A percentile compares a stretch with the other conserved stretches of the same genome.
These are phyloP conservation scores for Ustilago vetiveriae DNA, from an alignment of 1,284 basidiomycete species.

Conservation along the genomic window DNA sequence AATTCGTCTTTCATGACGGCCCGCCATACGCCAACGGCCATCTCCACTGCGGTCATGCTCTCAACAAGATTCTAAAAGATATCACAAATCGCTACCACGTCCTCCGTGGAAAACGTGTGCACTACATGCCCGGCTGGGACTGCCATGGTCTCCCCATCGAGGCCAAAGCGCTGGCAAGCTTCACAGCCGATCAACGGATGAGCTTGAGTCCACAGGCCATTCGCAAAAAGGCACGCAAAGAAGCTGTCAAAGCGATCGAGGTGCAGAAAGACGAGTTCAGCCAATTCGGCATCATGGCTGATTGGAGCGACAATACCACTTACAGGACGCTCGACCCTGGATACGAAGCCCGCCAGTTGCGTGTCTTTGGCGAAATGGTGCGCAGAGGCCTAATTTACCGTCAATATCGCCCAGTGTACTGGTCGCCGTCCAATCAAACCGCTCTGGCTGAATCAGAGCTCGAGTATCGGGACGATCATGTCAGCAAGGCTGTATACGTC, in stretches of 20 bases:
- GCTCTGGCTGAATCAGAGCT: constrained; percentile 96
- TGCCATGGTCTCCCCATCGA: constrained; percentile 94
- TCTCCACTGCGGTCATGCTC: constrained; percentile 92
- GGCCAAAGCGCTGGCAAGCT: constrained; percentile 55
- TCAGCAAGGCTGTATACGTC: constrained; percentile 88
- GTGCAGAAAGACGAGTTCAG: constrained; percentile 83
- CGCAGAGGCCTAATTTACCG: constrained; percentile 80
- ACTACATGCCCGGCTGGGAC: constrained; percentile 98
- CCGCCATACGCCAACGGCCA: constrained; percentile 98
- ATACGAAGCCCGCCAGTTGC: constrained; percentile 89
- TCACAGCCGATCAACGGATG: constrained; percentile 72
- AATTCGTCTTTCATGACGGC: constrained; percentile 91
- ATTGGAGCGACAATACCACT: constrained; percentile 80
- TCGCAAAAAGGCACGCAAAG: constrained; percentile 77
- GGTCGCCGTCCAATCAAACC: constrained; percentile 92
- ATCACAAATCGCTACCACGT: constrained; percentile 92
- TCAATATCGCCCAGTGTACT: constrained; percentile 89
- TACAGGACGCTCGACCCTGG: constrained; percentile 77
- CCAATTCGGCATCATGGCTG: constrained; percentile 88
- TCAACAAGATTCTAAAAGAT: constrained; percentile 98
- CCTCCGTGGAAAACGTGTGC: constrained; percentile 79
- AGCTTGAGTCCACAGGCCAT: constrained; percentile 70
- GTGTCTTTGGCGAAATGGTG: constrained; percentile 88
- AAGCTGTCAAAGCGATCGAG: constrained; percentile 80
- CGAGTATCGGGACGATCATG: constrained; percentile 86